phyloP scores from a whole-genome alignment of 208 protist species.

The Trypanosomatidae sp. region DNA sequence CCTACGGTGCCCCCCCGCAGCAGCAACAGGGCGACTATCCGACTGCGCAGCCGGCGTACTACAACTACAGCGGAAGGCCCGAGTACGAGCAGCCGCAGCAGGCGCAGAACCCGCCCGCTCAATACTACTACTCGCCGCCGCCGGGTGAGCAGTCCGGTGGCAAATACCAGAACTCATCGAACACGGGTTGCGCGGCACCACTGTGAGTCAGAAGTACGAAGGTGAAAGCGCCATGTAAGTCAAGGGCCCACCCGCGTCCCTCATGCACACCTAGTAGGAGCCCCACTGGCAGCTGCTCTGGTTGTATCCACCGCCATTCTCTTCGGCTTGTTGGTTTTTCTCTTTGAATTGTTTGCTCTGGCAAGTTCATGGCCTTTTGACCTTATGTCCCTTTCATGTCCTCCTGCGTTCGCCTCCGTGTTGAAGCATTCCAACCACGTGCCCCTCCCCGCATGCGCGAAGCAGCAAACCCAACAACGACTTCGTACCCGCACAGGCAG shows the following conservation, averaged over 20 bases:
- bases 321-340: background rate
- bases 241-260: background rate
- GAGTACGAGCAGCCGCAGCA: background rate
- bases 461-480: background rate
- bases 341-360: background rate
- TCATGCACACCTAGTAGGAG: background rate
- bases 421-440: background rate
- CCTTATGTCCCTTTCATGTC: too few species aligned
- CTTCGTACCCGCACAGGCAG: background rate
- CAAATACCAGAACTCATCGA: background rate
- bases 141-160: background rate
- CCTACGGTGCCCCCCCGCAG: conserved; percentile 26
- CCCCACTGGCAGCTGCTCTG: background rate
- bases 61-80: conserved; percentile 29
- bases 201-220: background rate
- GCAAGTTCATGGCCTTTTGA: background rate
- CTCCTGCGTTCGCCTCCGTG: too few species aligned
- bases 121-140: conserved; percentile 8
- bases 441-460: background rate
- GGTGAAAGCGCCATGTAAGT: background rate
- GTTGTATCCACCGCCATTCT: background rate
- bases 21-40: conserved; percentile 11
- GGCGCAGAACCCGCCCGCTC: background rate
- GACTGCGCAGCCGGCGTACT: conserved; percentile 24
- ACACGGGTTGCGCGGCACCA: background rate